Conservation (phyloP, 2,329 filamentous ascomycete species). For the Metarhizium rileyi region DNA sequence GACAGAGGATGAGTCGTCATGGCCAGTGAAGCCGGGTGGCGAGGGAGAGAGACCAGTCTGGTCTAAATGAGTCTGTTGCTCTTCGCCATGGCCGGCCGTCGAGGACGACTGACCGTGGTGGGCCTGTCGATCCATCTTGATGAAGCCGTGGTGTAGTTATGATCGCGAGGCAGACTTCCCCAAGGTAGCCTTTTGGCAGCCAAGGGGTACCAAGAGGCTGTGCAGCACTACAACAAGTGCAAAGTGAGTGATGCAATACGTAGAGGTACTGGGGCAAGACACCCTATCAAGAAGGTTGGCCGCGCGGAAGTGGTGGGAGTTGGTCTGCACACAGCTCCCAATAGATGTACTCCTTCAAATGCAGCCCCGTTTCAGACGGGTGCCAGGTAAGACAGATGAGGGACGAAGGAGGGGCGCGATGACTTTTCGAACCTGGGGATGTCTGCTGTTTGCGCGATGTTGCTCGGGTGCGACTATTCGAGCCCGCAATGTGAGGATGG, state of each 20-base stretch:
- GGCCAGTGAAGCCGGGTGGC: slow-evolving; percentile 40
- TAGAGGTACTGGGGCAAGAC: slow-evolving; percentile 6
- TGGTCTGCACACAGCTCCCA: no score
- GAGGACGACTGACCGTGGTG: slow-evolving; percentile 51
- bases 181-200: slow-evolving; percentile 35
- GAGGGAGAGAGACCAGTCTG: slow-evolving; percentile 52
- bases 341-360: no score
- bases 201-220: slow-evolving; percentile 23
- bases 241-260: slow-evolving; percentile 14
- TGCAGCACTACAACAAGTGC: slow-evolving; percentile 14
- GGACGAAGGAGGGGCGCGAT: neutral
- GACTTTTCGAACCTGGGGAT: neutral
- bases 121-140: slow-evolving; percentile 32
- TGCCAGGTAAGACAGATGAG: neutral
- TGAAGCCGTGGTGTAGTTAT: slow-evolving; percentile 8
- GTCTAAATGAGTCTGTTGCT: slow-evolving; percentile 55
- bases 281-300: slow-evolving; percentile 7
- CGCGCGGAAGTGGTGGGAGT: slow-evolving; percentile 3
- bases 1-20: slow-evolving; percentile 33
- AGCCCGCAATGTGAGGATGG: neutral
- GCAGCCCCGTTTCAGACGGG: slow-evolving; percentile 4
- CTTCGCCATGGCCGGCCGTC: slow-evolving; percentile 31
- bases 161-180: slow-evolving; percentile 32
- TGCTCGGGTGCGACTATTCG: neutral
- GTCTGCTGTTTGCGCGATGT: neutral